Base-by-base conservation (phyloP, 345 rosid genomes). In the Arabidopsis arenosa region DNA sequence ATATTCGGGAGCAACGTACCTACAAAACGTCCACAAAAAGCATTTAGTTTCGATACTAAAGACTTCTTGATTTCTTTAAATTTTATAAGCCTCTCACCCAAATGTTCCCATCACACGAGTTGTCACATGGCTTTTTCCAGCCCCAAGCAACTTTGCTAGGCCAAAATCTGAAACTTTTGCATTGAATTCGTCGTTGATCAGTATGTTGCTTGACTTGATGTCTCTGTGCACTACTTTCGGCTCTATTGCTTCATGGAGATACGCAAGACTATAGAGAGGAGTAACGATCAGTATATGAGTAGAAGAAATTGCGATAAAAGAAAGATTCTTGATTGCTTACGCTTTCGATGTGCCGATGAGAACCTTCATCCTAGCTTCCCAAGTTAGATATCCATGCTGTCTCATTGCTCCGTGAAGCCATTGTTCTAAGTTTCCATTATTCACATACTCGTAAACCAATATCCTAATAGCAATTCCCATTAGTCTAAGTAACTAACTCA, bases 91-190 rank as follows among this genome's bases (percentile, higher is more conserved):
- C 1, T 64, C 85, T 78, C 56, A 88, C 99, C 99, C 99, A 60
- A 92, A 95, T 73, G 99, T 95, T 73, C 99, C 99, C 98, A 95
- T 95, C n/a, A 95, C 98, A 67, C 99, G 90, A 56, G 99, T 95
- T 9, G 97, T 90, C 48, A 95, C 96, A 82, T 92, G 93, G 80
- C 93, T 95, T 82, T 85, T 95, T 59, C 93, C 99, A 53, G 96
- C 88, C 49, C 99, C 99, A 49, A 95, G 89, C 80, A 95, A 82
- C 88, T 95, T 95, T 35, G 99, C 99, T 66, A 95, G 79, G 52
- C 99, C 98, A 78, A 95, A 95, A 83, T 95, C 97, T 17, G 99
- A 95, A 66, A 95, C 87, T 72, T 95, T 95, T 74, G 98, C 88
- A 36, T 88, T 89, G 79, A 95, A 95, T 39, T 90, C 91, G 39